Evolutionary conservation across 495 filamentous ascomycete species (phyloP).

Genomic region (Hapsidospora chrysogenum): DNA sequence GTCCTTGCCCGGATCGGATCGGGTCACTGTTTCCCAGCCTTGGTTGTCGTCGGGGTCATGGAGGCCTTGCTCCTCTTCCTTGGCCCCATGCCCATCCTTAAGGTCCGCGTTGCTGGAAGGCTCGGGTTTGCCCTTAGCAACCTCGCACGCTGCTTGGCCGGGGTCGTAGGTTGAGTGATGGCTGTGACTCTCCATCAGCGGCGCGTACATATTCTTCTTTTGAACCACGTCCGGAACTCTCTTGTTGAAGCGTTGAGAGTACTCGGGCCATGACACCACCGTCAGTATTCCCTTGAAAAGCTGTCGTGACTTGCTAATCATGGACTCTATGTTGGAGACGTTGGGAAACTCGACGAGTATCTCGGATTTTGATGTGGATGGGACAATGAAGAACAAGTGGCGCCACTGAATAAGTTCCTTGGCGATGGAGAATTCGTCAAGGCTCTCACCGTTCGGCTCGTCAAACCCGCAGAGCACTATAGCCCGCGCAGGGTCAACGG

Average conservation of each 20-base stretch:
- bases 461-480: not conserved
- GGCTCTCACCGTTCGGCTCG: not conserved
- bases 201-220: not conserved
- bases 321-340: not conserved
- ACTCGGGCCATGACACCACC: not conserved
- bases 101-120: not conserved
- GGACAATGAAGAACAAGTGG: not conserved
- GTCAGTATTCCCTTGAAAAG: not conserved
- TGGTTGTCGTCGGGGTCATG: not conserved
- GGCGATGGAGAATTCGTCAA: not conserved
- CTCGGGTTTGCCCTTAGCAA: not conserved
- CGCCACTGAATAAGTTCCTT: not conserved
- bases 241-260: not conserved
- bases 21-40: not conserved
- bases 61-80: not conserved
- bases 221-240: not conserved
- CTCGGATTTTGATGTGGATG: not conserved
- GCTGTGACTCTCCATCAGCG: not conserved
- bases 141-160: not conserved
- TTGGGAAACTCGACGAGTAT: slow-evolving; percentile 1
- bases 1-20: not conserved
- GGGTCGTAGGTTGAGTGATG: not conserved
- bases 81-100: not conserved
- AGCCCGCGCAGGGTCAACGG: not conserved
- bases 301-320: not conserved